Conservation (phyloP, 805 yeast genomes). For the Brettanomyces nanus region DNA sequence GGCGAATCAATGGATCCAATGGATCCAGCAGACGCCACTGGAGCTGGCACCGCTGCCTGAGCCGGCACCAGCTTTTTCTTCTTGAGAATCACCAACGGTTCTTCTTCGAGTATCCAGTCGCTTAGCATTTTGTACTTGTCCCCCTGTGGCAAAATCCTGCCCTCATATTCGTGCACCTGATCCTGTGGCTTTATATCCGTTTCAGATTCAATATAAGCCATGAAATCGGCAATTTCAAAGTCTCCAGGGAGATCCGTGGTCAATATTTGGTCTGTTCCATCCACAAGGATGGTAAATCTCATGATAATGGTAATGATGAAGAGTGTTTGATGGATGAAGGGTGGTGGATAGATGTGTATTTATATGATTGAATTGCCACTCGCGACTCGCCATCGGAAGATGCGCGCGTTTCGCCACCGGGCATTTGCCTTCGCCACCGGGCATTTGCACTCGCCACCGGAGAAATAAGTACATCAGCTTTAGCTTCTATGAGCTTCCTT, state of each 20-base stretch:
- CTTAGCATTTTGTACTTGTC: conserved; percentile 29
- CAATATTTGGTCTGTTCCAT: conserved; percentile 38
- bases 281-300: conserved; percentile 46
- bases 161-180: conserved; percentile 45
- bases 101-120: conserved; percentile 41
- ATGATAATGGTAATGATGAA: conserved; percentile 24
- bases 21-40: conserved; percentile 12
- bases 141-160: conserved; percentile 28
- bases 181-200: conserved; percentile 39
- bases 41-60: conserved; percentile 25
- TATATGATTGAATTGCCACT: no score
- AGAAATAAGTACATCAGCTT: no score
- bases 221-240: conserved; percentile 57
- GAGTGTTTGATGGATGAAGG: background rate
- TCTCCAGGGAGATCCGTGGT: conserved; percentile 59
- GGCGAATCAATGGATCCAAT: conserved; percentile 5
- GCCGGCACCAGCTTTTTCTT: conserved; percentile 15
- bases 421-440: no score
- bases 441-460: no score
- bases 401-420: no score
- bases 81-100: conserved; percentile 47
- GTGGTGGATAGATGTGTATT: no score
- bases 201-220: conserved; percentile 68
- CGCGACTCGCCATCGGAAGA: no score
- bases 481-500: no score